These are phyloP conservation scores for Colletotrichum sp. DNA, from an alignment of 2,329 filamentous ascomycete species.

Conservation along the genomic window DNA sequence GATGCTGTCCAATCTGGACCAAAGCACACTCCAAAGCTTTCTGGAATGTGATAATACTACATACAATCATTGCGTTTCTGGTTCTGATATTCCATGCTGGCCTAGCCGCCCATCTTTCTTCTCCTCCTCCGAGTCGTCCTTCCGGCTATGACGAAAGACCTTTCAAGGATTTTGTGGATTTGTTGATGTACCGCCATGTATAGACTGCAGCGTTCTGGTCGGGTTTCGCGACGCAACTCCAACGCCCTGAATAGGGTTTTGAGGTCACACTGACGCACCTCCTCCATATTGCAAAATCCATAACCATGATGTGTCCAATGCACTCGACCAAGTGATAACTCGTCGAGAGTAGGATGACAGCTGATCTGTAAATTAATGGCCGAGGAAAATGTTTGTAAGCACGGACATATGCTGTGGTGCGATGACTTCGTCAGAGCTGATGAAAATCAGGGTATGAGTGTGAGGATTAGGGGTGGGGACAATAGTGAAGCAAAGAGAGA, in stretches of 20 bases:
- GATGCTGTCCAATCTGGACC: conserved; percentile 18
- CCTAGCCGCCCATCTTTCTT: background rate
- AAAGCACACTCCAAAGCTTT: conserved; percentile 14
- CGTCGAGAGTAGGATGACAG: conserved; percentile 60
- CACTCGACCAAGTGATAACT: conserved; percentile 53
- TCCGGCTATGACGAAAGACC: background rate
- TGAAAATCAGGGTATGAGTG: conserved; percentile 28
- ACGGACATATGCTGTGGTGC: conserved; percentile 48
- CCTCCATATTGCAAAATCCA: conserved; percentile 59
- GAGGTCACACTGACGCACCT: conserved; percentile 6
- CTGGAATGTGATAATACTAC: conserved; percentile 18
- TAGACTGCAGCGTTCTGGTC: conserved; percentile 14
- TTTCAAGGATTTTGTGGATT: background rate
- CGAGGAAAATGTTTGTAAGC: conserved; percentile 50
- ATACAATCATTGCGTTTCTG: conserved; percentile 18
- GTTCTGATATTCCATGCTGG: conserved; percentile 19
- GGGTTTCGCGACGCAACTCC: conserved; percentile 8
- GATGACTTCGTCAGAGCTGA: conserved; percentile 32
- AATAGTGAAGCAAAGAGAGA: conserved; percentile 13
- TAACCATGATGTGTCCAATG: conserved; percentile 68
- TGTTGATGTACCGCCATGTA: conserved; percentile 11
- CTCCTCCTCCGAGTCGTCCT: background rate
- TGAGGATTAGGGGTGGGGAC: background rate
- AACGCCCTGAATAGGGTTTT: conserved; percentile 4
- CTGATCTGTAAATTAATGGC: conserved; percentile 59